Percentiles rank a stretch among this genome's conserved stretches.
Evolutionary conservation across 768 basidiomycete genomes (phyloP).

Genomic region (Phylloporus rhodoxanthus): DNA sequence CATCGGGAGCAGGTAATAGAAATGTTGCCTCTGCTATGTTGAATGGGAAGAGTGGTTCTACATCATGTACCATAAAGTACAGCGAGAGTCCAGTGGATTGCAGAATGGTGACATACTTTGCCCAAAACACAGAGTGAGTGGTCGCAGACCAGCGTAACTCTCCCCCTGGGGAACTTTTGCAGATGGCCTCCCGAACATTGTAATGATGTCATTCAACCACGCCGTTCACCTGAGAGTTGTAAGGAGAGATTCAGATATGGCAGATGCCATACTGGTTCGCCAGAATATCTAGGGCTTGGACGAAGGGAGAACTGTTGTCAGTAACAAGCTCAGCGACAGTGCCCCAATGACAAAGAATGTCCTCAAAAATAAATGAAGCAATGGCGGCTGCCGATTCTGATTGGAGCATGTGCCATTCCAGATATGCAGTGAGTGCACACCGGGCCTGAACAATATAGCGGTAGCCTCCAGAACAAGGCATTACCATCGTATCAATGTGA

Average conservation of each 20-base stretch:
- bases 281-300: neutral
- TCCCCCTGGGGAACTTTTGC: constrained; percentile 2
- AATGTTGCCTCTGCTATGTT: neutral
- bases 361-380: constrained; percentile 10
- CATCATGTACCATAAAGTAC: neutral
- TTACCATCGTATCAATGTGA: neutral
- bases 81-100: neutral
- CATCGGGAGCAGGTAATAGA: neutral
- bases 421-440: too few species aligned
- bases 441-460: constrained; percentile 15
- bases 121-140: neutral
- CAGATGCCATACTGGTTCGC: neutral
- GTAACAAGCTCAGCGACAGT: neutral
- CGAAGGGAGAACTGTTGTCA: neutral
- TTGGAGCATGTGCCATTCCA: constrained; percentile 29
- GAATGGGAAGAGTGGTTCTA: neutral
- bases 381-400: constrained; percentile 13
- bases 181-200: neutral
- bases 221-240: neutral
- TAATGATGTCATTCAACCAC: neutral
- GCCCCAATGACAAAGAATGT: too few species aligned
- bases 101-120: neutral
- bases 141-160: neutral
- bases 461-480: neutral
- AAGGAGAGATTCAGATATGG: neutral